Percentiles rank a stretch among this genome's conserved stretches.
Evolutionary conservation across 345 rosid species (phyloP).

Genomic region (Salix arbutifolia): DNA sequence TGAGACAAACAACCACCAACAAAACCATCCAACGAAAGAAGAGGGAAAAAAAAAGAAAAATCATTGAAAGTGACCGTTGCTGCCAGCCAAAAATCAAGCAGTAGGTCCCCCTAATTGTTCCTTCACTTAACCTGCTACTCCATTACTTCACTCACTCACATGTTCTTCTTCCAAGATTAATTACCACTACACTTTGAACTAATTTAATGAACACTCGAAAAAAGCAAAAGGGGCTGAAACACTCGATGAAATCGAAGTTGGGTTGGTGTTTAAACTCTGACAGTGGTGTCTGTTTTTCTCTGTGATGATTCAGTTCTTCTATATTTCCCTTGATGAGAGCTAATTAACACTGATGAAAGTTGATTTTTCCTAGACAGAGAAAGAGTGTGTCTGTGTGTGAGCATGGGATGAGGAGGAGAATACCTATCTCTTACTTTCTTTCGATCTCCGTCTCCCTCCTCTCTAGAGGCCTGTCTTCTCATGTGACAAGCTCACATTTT

Average conservation of each 20-base stretch:
- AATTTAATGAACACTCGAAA: conserved; percentile 18
- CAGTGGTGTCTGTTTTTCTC: background rate
- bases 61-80: conserved; percentile 75
- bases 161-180: conserved; percentile 8
- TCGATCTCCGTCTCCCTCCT: conserved; percentile 7
- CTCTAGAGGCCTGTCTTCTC: conserved; percentile 2
- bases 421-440: background rate
- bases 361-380: background rate
- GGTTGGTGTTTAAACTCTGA: conserved; percentile 17
- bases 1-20: conserved; percentile 39
- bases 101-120: conserved; percentile 52
- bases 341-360: background rate
- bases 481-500: conserved; percentile 23
- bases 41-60: conserved; percentile 20
- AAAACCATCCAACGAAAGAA: conserved; percentile 29
- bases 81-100: conserved; percentile 71
- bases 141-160: conserved; percentile 9
- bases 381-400: background rate
- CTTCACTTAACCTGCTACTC: conserved; percentile 43
- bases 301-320: background rate
- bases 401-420: conserved; percentile 9
- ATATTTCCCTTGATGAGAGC: background rate
- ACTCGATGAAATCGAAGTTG: conserved; percentile 37
- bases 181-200: conserved; percentile 1
- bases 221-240: conserved; percentile 6